Evolutionary conservation across 176 grass and related monocot species (phyloP), one percentile per base, ranked within the genome.

Genomic region (Bothriochloa decipiens): DNA sequence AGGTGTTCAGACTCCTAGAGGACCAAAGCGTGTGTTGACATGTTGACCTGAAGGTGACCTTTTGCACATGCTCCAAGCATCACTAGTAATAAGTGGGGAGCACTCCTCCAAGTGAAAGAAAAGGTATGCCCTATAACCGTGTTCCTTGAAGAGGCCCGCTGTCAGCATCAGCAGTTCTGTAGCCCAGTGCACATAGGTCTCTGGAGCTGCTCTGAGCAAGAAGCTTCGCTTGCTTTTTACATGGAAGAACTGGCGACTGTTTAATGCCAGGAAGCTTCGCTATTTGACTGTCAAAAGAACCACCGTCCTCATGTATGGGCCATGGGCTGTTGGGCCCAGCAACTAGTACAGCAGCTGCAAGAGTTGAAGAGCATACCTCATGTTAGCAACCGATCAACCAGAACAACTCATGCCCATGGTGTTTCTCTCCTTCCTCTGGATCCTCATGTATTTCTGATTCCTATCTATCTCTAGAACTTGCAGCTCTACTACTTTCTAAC

Each of bases 61-160:
- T 89, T 70, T 86, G 65, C 72, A 53, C 42, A 60, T 65, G 43
- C 32, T 81, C 75, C 41, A 41, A 50, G 3, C 47, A 67, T 40
- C 23, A 35, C 22, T 72, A 49, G 15, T 13, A 33, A 25, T 58
- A 58, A 27, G 22, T 35, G 63, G 17, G 50, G 52, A 58, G 8
- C 8, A 58, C 12, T 81, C 32, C 79, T 60, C 46, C 49, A 45
- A 12, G 77, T 70, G 64, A 22, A 45, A 70, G 25, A 65, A 28
- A 82, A 68, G 76, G 73, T 86, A 49, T 47, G 52, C 35, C 23
- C 41, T 29, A 20, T 45, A 62, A 42, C 22, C n/a, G 0, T 80
- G 29, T 23, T 84, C 26, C 27, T 46, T 83, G 53, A 58, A 23
- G 55, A 11, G 55, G 55, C 15, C 2, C 2, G 64, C 69, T 17